Evolutionary conservation across 106 monocot species (phyloP), one percentile per base, ranked within the genome.

Genomic region (Platanthera zijinensis): DNA sequence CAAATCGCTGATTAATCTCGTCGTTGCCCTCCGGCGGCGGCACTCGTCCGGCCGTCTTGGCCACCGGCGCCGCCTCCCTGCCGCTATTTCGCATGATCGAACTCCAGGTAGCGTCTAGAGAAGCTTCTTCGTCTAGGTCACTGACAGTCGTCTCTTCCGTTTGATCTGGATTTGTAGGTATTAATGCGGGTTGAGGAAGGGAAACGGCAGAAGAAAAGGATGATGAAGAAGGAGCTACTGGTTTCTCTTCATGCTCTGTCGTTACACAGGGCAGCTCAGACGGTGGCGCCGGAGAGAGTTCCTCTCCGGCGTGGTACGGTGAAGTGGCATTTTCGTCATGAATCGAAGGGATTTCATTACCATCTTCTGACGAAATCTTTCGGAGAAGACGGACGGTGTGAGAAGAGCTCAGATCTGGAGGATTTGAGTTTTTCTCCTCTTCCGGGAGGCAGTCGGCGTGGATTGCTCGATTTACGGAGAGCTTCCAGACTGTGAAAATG

Each of bases 401-500:
- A 46, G 70, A 48, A 48, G 70, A 70, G 12, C 17, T 69, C 21
- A 19, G 18, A 78, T 57, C 46, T 78, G 53, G 8, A 49, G 78
- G 73, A 18, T 72, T 63, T 47, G 69, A 48, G 25, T 70, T 15
- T 19, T 15, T 50, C 11, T 51, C 72, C 51, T 51, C 51, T 51
- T 72, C 72, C 19, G 51, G 51, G 48, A 21, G 17, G 15, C 28
- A 48, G n/a, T 48, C 70, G 6, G 48, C 28, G 28, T 49, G 15
- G 48, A 18, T 57, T n/a, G 9, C 77, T 28, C 69, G 82, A 49
- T 76, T 73, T 39, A 84, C 82, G 53, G 89, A 87, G 78, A 92
- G 87, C 76, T 77, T 84, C 89, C 89, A 86, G 75, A 95, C 87
- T 50, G 75, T 67, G 84, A 89, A 48, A 80, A 95, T 89, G 76